Evolutionary conservation across 371 early-diverging fungal genomes (phyloP).

Genomic region (Catenaria anguillulae): DNA sequence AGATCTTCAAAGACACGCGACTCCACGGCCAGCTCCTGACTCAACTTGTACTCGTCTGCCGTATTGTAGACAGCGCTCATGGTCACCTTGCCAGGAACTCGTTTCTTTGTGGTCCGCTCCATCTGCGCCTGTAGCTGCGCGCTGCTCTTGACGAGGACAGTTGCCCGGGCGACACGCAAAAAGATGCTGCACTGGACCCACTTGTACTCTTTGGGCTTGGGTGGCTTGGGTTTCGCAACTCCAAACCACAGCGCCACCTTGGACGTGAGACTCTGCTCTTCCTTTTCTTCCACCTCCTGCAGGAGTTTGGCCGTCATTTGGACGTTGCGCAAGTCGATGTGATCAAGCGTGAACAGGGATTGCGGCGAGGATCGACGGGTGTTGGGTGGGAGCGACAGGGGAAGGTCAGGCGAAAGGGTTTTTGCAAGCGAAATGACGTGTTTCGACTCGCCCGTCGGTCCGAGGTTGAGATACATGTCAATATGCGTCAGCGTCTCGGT

Average conservation of each 20-base stretch:
- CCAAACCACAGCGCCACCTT: conserved; percentile 3
- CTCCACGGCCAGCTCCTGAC: conserved; percentile 14
- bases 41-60: conserved; percentile 56
- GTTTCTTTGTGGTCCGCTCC: conserved; percentile 81
- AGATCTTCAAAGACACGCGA: conserved; percentile 50
- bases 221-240: neutral
- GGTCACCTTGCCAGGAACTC: conserved; percentile 55
- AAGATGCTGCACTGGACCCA: conserved; percentile 34
- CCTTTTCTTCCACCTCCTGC: conserved; percentile 11
- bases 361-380: conserved; percentile 36
- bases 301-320: conserved; percentile 54
- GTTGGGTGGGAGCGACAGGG: conserved; percentile 24
- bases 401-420: conserved; percentile 39
- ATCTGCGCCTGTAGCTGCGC: conserved; percentile 50
- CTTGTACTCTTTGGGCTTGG: neutral
- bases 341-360: conserved; percentile 46
- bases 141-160: conserved; percentile 38
- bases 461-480: conserved; percentile 41
- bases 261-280: conserved; percentile 6
- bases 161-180: conserved; percentile 49
- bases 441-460: no score
- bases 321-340: conserved; percentile 40
- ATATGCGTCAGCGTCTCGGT: conserved; percentile 56
- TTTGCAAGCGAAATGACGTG: conserved; percentile 45
- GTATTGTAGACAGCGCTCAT: conserved; percentile 57